phyloP scores from a whole-genome alignment of 2,329 filamentous ascomycete genomes.

The Sporothrix curviconia region DNA sequence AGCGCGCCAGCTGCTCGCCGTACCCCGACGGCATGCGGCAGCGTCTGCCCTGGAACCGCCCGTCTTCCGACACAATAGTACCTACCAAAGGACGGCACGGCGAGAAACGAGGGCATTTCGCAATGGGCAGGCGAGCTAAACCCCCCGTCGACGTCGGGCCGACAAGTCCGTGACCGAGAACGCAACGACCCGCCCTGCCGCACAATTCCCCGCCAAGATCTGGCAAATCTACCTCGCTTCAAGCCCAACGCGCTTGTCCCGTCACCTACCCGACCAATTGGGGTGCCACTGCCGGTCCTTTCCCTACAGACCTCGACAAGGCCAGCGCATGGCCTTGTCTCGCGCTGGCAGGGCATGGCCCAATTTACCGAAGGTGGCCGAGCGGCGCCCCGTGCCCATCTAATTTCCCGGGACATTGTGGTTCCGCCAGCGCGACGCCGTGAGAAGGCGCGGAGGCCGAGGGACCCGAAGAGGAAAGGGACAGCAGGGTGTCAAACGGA shows the following conservation, averaged over 20 bases:
- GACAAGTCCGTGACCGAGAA: neutral
- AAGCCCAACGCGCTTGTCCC: constrained; percentile 4
- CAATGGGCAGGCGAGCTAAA: no score
- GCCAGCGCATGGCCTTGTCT: no score
- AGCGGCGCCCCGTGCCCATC: constrained; percentile 1
- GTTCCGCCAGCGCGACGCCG: no score
- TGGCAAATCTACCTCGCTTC: constrained; percentile 23
- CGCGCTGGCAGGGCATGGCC: no score
- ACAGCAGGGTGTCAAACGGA: no score
- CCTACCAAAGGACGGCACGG: no score
- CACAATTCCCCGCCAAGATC: constrained; percentile 23
- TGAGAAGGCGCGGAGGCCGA: neutral
- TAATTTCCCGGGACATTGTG: constrained; percentile 10
- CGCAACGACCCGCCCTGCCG: constrained; percentile 13
- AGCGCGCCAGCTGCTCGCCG: neutral
- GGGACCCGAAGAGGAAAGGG: no score
- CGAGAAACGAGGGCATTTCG: no score
- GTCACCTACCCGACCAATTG: constrained; percentile 15
- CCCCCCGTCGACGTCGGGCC: no score
- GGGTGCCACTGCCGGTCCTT: constrained; percentile 17
- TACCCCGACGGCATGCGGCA: neutral
- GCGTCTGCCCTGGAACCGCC: no score
- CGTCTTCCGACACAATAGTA: no score
- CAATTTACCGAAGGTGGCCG: no score
- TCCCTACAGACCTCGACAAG: constrained; percentile 20